These are phyloP conservation scores for Ganoderma resinaceum DNA, from an alignment of 1,284 basidiomycete species.

Conservation along the genomic window DNA sequence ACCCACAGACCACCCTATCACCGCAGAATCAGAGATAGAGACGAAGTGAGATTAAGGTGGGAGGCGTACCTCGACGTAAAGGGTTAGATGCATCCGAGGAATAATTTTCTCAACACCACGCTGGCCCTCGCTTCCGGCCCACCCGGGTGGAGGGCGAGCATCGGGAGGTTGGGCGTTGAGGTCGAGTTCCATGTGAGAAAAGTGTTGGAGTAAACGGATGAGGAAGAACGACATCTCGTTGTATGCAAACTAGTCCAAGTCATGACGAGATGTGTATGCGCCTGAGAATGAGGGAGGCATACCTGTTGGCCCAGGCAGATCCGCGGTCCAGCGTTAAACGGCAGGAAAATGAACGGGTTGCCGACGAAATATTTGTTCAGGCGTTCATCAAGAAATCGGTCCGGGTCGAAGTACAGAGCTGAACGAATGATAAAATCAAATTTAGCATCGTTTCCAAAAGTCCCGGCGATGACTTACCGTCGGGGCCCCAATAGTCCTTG, in stretches of 20 bases:
- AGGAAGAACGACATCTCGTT: conserved; percentile 51
- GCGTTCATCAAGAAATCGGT: conserved; percentile 63
- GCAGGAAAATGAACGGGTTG: conserved; percentile 67
- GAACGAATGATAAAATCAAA: neutral
- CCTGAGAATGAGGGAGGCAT: neutral
- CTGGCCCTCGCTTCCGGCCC: conserved; percentile 27
- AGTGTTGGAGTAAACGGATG: conserved; percentile 52
- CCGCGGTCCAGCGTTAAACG: conserved; percentile 65
- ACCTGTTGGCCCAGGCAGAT: conserved; percentile 69
- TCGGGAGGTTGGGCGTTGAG: conserved; percentile 27
- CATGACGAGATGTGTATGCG: neutral
- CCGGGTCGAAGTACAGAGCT: conserved; percentile 64
- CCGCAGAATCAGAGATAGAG: neutral
- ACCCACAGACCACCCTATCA: conserved; percentile 39
- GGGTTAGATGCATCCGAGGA: conserved; percentile 28
- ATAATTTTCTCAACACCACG: conserved; percentile 28
- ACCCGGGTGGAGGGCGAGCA: conserved; percentile 26
- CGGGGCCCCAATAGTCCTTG: conserved; percentile 41
- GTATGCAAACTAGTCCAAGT: conserved; percentile 44
- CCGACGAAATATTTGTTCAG: conserved; percentile 55
- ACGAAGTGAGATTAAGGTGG: neutral
- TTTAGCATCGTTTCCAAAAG: neutral
- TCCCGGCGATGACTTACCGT: conserved; percentile 22
- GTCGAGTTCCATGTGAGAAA: conserved; percentile 51
- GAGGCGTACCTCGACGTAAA: conserved; percentile 29